Evolutionary conservation across 208 protist genomes (phyloP).

Genomic region (Trypanosoma vivax): DNA sequence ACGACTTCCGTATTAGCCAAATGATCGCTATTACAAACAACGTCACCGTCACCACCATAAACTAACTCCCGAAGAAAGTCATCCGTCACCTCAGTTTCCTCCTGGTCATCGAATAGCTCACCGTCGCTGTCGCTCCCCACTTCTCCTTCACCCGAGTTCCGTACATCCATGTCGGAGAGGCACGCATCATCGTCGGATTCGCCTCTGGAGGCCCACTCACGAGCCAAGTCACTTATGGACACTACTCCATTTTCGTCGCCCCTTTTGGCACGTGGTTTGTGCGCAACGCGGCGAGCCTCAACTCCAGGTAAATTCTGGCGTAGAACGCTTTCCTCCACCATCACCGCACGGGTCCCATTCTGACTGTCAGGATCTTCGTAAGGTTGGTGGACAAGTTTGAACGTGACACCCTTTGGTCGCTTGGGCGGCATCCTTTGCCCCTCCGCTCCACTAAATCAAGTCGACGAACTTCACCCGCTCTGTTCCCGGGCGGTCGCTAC

Average conservation of each 20-base stretch:
- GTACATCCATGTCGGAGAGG: no score
- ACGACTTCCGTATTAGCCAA: constrained; percentile 9
- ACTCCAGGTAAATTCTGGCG: constrained; percentile 23
- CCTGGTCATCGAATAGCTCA: constrained; percentile 74
- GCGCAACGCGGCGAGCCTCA: neutral
- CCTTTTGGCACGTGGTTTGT: neutral
- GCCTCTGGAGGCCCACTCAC: constrained; percentile 12
- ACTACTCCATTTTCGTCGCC: constrained; percentile 9
- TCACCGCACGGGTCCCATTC: constrained; percentile 23
- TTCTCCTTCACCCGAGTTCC: no score
- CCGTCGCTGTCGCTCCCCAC: constrained; percentile 40
- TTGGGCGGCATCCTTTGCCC: constrained; percentile 18
- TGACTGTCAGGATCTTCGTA: constrained; percentile 38
- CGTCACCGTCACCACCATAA: constrained; percentile 31
- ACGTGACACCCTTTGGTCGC: constrained; percentile 33
- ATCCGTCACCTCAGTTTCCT: constrained; percentile 78
- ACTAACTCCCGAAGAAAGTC: constrained; percentile 78
- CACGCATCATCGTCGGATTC: constrained; percentile 15
- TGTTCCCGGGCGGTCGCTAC: no score
- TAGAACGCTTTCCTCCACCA: constrained; percentile 64
- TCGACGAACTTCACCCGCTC: neutral
- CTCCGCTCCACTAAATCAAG: neutral
- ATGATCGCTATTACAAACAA: constrained; percentile 2
- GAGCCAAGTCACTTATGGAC: constrained; percentile 7
- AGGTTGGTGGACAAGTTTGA: constrained; percentile 65